These are phyloP conservation scores for Quercus parvula DNA, from an alignment of 306 rosid genomes.

Conservation along the genomic window DNA sequence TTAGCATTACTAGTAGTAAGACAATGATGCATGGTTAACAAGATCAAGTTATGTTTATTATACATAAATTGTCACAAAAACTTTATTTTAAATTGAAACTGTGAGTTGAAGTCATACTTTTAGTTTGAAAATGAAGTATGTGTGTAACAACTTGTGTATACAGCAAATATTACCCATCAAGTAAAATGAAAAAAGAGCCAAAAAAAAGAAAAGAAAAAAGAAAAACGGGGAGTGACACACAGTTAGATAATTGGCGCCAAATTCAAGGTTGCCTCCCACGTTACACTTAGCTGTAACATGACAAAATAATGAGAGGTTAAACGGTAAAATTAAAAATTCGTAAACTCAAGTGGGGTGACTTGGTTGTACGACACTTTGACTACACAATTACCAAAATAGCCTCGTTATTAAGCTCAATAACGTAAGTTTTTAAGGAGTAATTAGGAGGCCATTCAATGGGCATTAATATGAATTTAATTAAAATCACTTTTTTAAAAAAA, in stretches of 20 bases:
- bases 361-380: neutral
- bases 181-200: neutral
- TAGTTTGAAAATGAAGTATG: too few relatives aligned
- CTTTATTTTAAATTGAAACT: too few relatives aligned
- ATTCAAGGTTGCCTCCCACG: conserved; percentile 49
- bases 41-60: too few relatives aligned
- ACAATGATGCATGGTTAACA: conserved; percentile 17
- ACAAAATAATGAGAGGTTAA: neutral
- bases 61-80: too few relatives aligned
- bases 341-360: neutral
- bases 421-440: conserved; percentile 13
- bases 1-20: neutral
- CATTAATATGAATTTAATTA: neutral
- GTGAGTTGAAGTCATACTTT: too few relatives aligned
- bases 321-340: conserved; percentile 11
- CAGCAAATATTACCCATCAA: too few relatives aligned
- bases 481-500: neutral
- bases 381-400: conserved; percentile 7
- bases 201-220: neutral
- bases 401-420: neutral
- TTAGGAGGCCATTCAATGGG: conserved; percentile 18
- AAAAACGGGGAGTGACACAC: neutral
- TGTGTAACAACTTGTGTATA: too few relatives aligned
- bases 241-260: conserved; percentile 14
- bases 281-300: conserved; percentile 22